Percentiles rank a stretch among this genome's conserved stretches.
Evolutionary conservation across 192 early-diverging fungal species (phyloP).

Genomic region (Chytriomyces sp.): DNA sequence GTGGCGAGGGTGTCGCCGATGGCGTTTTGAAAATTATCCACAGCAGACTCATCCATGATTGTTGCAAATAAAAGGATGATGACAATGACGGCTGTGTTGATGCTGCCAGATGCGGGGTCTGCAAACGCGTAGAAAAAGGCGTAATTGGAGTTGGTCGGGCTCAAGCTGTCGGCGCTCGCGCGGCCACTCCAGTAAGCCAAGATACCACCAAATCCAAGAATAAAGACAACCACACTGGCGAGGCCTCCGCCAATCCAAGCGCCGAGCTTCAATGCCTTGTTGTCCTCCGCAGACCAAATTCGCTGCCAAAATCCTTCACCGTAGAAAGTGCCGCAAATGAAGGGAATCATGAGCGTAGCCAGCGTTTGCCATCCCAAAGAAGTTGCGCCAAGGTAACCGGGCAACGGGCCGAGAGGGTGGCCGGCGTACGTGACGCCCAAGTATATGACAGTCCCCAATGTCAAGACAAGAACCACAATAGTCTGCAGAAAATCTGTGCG

Average conservation of each 20-base stretch:
- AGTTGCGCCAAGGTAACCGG: constrained; percentile 38
- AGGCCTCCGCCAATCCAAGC: constrained; percentile 35
- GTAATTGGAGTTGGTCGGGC: constrained; percentile 21
- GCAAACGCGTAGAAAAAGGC: constrained; percentile 47
- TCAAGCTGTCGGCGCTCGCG: constrained; percentile 4
- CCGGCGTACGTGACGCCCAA: constrained; percentile 41
- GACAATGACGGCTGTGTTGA: constrained; percentile 38
- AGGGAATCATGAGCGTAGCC: constrained; percentile 41
- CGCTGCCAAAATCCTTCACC: constrained; percentile 59
- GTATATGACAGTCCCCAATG: constrained; percentile 40
- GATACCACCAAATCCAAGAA: constrained; percentile 53
- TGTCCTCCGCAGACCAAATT: constrained; percentile 49
- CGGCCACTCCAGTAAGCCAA: constrained; percentile 44
- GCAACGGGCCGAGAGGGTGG: constrained; percentile 22
- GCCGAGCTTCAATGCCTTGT: constrained; percentile 33
- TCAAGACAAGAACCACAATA: constrained; percentile 33
- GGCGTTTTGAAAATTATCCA: constrained; percentile 56
- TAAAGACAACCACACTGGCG: constrained; percentile 35
- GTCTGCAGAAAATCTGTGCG: constrained; percentile 50
- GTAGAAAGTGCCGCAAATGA: constrained; percentile 47
- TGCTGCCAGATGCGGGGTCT: constrained; percentile 19
- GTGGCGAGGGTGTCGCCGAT: constrained; percentile 42
- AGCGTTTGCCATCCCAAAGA: constrained; percentile 41
- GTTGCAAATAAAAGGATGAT: constrained; percentile 41
- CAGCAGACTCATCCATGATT: constrained; percentile 53